Base-by-base conservation (phyloP, 1,284 basidiomycete genomes). In the Flammula alnicola region DNA sequence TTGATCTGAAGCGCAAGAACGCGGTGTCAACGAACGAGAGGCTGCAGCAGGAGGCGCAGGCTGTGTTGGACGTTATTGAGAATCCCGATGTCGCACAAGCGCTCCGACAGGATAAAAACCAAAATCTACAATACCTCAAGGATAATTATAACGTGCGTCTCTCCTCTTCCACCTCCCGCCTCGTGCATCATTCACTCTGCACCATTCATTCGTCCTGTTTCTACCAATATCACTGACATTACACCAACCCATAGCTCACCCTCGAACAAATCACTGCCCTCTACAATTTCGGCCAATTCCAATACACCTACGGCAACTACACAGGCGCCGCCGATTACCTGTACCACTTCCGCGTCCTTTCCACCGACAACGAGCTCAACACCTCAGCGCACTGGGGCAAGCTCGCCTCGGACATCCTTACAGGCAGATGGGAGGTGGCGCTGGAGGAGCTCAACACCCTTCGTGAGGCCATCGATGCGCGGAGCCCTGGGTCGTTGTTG, bases 311-410 rank as follows among this genome's bases (percentile, higher is more conserved):
- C 67, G 96, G 97, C 48, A 93, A 95, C 71, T 99, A 99, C 79
- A 89, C 85, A 59, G 92, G 92, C 54, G 95, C 97, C 16, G 94
- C 95, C 45, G 95, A 98, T 71, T 98, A 97, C 75, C 84, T 99
- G 19, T 72, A 99, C 80, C 96, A 99, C 69, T 99, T 98, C 82
- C 92, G 95, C 54, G 89, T 98, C 39, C 88, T 99, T 54, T 97
- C 95, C 39, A 95, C 95, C 52, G 93, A 97, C 69, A 79, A 81
- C 54, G 90, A 95, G 50, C 87, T 96, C 63, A 94, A 91, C 72
- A 87, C 93, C 42, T 98, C 96, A 8, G 92, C 95, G 4, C 91
- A 95, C 73, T 99, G 96, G 97, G 96, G 96, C 31, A 98, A 98
- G 74, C 89, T 99, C 55, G 93, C 95, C 25, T 94, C 91, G 39